These are phyloP conservation scores for Chlorella sp. DNA, from an alignment of 139 green algal genomes.

Conservation along the genomic window DNA sequence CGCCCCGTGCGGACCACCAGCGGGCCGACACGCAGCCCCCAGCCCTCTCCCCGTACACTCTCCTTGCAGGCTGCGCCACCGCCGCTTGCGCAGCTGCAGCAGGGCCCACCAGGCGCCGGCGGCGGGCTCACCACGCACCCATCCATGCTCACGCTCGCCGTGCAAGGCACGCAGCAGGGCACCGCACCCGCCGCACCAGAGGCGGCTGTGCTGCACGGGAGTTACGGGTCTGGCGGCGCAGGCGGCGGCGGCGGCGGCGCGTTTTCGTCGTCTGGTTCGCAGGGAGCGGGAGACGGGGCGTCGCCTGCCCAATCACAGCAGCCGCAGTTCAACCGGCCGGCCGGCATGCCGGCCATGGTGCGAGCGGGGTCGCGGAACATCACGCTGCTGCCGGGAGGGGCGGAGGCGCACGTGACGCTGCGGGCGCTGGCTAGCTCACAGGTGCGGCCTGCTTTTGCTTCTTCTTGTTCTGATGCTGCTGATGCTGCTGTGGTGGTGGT, in stretches of 20 bases:
- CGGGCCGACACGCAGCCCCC: too few relatives aligned
- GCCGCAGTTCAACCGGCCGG: background rate
- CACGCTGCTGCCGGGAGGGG: background rate
- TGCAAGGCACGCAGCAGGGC: too few relatives aligned
- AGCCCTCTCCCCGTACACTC: too few relatives aligned
- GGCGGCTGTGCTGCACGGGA: background rate
- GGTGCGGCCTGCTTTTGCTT: background rate
- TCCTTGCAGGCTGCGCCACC: background rate
- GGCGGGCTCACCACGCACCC: background rate
- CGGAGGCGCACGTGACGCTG: background rate
- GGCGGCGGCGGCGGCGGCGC: too few relatives aligned
- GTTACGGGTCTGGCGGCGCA: too few relatives aligned
- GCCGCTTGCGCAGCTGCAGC: background rate
- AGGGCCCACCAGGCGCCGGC: background rate
- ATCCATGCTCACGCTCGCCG: background rate
- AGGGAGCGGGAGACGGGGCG: background rate
- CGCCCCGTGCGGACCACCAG: too few relatives aligned
- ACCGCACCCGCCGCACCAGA: background rate
- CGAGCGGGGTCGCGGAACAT: background rate
- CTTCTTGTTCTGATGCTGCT: background rate
- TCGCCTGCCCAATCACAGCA: background rate
- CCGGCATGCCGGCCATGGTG: background rate
- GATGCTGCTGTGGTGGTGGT: too few relatives aligned
- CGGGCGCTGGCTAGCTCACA: background rate
- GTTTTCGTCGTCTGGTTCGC: background rate